These are phyloP conservation scores for Hypomyces rosellus DNA, from an alignment of 2,329 filamentous ascomycete genomes.

Conservation along the genomic window DNA sequence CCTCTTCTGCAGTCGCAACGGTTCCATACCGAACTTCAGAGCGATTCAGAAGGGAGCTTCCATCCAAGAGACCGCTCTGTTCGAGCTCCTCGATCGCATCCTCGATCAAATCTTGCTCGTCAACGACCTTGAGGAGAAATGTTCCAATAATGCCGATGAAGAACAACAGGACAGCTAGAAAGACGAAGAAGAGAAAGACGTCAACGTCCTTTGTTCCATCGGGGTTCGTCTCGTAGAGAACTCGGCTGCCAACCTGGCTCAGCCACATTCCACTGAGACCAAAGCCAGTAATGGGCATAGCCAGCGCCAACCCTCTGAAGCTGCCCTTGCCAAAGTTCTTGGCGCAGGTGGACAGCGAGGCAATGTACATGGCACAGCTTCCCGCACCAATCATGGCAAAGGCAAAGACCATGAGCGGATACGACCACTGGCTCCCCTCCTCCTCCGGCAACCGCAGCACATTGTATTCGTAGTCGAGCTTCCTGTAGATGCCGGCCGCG, in stretches of 20 bases:
- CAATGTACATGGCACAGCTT: constrained; percentile 84
- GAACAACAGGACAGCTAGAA: constrained; percentile 67
- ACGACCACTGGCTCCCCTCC: constrained; percentile 55
- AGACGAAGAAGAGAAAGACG: constrained; percentile 84
- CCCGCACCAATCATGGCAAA: constrained; percentile 79
- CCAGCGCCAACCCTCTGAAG: constrained; percentile 82
- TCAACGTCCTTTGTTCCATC: constrained; percentile 60
- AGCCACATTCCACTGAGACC: constrained; percentile 94
- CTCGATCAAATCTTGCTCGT: constrained; percentile 82
- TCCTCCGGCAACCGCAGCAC: constrained; percentile 28
- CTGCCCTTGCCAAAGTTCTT: constrained; percentile 95
- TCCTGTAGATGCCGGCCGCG: constrained; percentile 69
- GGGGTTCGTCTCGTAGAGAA: constrained; percentile 63
- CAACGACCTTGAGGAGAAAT: constrained; percentile 69
- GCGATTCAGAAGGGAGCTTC: constrained; percentile 63
- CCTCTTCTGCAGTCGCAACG: constrained; percentile 39
- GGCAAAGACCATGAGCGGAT: constrained; percentile 75
- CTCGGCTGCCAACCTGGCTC: constrained; percentile 74
- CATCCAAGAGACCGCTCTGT: constrained; percentile 72
- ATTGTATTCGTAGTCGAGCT: constrained; percentile 41
- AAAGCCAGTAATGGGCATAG: constrained; percentile 85
- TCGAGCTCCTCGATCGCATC: constrained; percentile 88
- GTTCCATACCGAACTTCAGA: constrained; percentile 55
- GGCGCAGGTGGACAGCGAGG: constrained; percentile 87
- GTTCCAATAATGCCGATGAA: constrained; percentile 66